Evolutionary conservation across 148 eudicot genomes (phyloP).

Genomic region (Persicaria maculosa): DNA sequence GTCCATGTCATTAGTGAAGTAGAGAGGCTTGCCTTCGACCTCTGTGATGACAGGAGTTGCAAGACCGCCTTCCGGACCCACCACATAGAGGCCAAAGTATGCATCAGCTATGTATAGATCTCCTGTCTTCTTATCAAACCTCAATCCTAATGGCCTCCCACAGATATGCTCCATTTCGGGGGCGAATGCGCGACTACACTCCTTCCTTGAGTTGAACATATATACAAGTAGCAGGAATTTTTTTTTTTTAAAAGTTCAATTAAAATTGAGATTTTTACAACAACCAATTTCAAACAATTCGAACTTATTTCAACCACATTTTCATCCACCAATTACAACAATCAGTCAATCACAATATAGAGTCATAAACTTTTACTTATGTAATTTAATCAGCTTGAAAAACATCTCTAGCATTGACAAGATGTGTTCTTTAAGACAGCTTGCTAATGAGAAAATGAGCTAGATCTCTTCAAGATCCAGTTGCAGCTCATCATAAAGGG

Average conservation of each 20-base stretch:
- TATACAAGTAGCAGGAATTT: background rate
- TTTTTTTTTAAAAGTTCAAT: no score
- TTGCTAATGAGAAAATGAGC: no score
- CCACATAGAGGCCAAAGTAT: constrained; percentile 66
- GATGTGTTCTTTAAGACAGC: no score
- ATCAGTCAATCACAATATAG: background rate
- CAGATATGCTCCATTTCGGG: constrained; percentile 63
- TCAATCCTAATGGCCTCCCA: constrained; percentile 52
- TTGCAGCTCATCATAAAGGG: no score
- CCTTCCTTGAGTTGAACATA: constrained; percentile 24
- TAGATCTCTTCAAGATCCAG: no score
- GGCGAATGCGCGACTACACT: constrained; percentile 54
- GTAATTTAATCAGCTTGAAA: background rate
- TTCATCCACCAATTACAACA: no score
- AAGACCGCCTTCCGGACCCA: constrained; percentile 48
- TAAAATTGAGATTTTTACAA: background rate
- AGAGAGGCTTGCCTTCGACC: constrained; percentile 25
- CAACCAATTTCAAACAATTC: background rate
- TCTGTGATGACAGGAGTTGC: constrained; percentile 23
- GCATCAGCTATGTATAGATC: constrained; percentile 66
- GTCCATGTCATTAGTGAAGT: constrained; percentile 41
- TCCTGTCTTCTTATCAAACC: constrained; percentile 43
- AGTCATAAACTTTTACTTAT: background rate
- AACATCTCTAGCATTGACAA: background rate
- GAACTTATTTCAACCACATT: background rate